Conservation (phyloP, 2,329 filamentous ascomycete genomes). For the Gaeumannomyces tritici region DNA sequence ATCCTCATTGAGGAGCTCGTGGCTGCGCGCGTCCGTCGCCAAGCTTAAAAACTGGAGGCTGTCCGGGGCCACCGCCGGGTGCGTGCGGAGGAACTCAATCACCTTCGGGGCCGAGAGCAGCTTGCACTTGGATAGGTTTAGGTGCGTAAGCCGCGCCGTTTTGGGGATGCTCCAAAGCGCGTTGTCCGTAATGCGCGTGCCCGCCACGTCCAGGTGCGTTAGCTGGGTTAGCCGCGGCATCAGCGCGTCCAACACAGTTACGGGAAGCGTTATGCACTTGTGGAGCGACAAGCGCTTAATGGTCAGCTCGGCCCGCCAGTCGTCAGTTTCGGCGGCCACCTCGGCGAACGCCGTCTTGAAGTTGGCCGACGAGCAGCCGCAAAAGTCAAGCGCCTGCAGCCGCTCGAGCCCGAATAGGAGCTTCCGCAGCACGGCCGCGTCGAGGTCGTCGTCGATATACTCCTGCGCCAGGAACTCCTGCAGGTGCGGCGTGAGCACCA, state of each 20-base stretch:
- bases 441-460: conserved; percentile 68
- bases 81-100: conserved; percentile 60
- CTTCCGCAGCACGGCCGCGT: conserved; percentile 57
- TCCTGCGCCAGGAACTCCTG: conserved; percentile 75
- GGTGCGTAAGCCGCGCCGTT: conserved; percentile 63
- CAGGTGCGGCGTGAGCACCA: conserved; percentile 62
- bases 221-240: conserved; percentile 60
- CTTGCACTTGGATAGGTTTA: conserved; percentile 70
- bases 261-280: conserved; percentile 64
- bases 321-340: conserved; percentile 14
- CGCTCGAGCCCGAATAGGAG: conserved; percentile 57
- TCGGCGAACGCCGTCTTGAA: conserved; percentile 59
- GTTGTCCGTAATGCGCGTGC: conserved; percentile 64
- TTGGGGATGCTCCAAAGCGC: conserved; percentile 61
- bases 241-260: conserved; percentile 57
- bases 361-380: conserved; percentile 57
- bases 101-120: conserved; percentile 56
- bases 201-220: conserved; percentile 72
- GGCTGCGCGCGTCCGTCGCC: conserved; percentile 60
- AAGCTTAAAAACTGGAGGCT: conserved; percentile 64
- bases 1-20: conserved; percentile 58
- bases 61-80: conserved; percentile 57
- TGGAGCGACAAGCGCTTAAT: conserved; percentile 66
- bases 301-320: conserved; percentile 21
- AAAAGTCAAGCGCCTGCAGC: conserved; percentile 65